Evolutionary conservation across 1,284 basidiomycete genomes (phyloP), one percentile per base, ranked within the genome.

Genomic region (Apiotrichum mycotoxinovorans): DNA sequence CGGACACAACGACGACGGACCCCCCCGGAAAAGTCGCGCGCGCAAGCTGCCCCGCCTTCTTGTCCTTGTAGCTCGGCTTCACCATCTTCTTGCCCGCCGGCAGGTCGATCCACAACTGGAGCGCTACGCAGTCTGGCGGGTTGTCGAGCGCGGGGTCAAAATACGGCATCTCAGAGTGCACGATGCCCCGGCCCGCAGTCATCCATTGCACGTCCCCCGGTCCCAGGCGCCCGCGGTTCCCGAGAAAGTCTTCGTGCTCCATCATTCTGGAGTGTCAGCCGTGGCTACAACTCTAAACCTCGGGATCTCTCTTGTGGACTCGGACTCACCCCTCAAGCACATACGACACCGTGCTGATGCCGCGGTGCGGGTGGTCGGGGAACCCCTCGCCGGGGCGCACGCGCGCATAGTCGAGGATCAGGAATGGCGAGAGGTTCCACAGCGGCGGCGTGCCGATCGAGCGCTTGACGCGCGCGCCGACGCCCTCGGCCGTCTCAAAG

Each of bases 51-150:
- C 14, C n/a, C 2, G 42, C 51, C 26, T 52, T 52, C 22, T 34
- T 34, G 17, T 52, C 51, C 51, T 52, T 79, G 68, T 83, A 83
- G 11, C 66, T 69, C 15, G 81, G 79, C 17, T 79, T 74, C 52
- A 86, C 83, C 83, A 93, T 88, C 78, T 97, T 98, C 74, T 84
- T 83, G 76, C 87, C 71, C 65, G 87, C 86, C 0, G 94, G 95
- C 17, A 97, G 80, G 77, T 97, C 94, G 46, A 97, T 80, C 95
- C 94, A 97, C 22, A 98, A 83, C 70, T 98, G 94, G 43, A 98
- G 80, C 12, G 91, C 93, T 2, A 59, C 55, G 15, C 44, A 25
- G 38, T 51, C 49, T 9, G 38, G 20, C n/a, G 46, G 52, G 20
- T 17, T 10, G 20, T 22, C 12, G 30, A 47, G 44, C 3, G 44